phyloP scores from a whole-genome alignment of 805 yeast genomes.

The Cyberlindnera maclurae region DNA sequence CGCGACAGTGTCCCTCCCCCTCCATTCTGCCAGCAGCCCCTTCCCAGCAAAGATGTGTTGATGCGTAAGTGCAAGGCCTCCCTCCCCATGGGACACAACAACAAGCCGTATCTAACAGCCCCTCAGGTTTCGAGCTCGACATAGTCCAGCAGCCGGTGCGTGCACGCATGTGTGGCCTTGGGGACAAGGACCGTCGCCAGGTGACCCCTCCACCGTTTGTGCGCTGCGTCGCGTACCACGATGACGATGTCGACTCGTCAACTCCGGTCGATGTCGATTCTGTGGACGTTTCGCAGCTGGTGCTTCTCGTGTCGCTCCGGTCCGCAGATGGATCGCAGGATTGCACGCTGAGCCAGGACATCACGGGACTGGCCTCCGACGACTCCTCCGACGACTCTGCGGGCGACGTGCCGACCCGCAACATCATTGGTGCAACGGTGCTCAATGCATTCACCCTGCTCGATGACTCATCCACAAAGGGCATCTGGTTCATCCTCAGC shows the following conservation, averaged over 20 bases:
- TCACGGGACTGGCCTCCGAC: slow-evolving; percentile 1
- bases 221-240: slow-evolving; percentile 16
- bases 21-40: too few species aligned
- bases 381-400: slow-evolving; percentile 9
- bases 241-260: slow-evolving; percentile 20
- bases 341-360: slow-evolving; percentile 16
- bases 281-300: slow-evolving; percentile 28
- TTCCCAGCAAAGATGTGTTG: too few species aligned
- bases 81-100: too few species aligned
- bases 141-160: slow-evolving; percentile 38
- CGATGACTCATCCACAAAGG: slow-evolving; percentile 28
- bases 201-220: slow-evolving; percentile 29
- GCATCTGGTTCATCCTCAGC: slow-evolving; percentile 37
- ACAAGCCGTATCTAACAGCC: too few species aligned
- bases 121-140: slow-evolving; percentile 10
- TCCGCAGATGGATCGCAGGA: slow-evolving; percentile 26
- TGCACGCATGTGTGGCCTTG: slow-evolving; percentile 41
- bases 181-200: slow-evolving; percentile 32
- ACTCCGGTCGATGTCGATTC: slow-evolving; percentile 13
- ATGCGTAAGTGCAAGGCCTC: too few species aligned
- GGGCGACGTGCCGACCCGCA: slow-evolving; percentile 27
- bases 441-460: slow-evolving; percentile 32
- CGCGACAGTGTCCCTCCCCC: too few species aligned
- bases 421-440: slow-evolving; percentile 33
- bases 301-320: slow-evolving; percentile 36